A percentile compares a stretch with the other conserved stretches of the same genome.
Conservation (phyloP, 345 rosid genomes). For the Atalantia buxifolia region DNA sequence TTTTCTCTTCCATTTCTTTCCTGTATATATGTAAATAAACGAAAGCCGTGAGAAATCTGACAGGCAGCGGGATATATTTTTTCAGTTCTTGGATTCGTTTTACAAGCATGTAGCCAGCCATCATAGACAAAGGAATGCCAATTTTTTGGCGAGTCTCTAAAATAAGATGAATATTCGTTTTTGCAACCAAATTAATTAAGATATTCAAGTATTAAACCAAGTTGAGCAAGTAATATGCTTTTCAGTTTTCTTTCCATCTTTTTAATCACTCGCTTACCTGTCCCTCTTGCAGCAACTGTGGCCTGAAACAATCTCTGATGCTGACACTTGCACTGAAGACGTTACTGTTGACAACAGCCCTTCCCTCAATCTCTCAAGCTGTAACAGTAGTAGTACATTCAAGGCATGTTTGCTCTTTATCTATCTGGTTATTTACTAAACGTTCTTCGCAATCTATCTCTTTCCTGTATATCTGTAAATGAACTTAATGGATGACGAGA, state of each 20-base stretch:
- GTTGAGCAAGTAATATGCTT: neutral
- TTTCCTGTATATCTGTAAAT: neutral
- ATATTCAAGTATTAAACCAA: neutral
- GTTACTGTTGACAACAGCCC: neutral
- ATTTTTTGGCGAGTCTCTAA: neutral
- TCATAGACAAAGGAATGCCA: neutral
- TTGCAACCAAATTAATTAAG: too few relatives aligned
- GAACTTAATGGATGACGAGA: neutral
- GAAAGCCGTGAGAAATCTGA: neutral
- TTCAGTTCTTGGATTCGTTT: neutral
- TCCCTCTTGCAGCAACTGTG: neutral
- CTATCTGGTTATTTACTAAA: neutral
- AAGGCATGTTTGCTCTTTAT: neutral
- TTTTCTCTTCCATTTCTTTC: neutral
- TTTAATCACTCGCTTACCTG: neutral
- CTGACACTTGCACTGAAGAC: neutral
- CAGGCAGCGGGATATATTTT: neutral
- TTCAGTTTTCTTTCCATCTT: neutral
- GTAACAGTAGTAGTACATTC: neutral
- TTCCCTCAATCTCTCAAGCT: neutral
- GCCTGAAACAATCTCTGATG: neutral
- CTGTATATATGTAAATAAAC: neutral
- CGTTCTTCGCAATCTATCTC: too few relatives aligned
- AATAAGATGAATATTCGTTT: too few relatives aligned
- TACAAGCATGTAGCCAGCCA: neutral